A percentile compares a stretch with the other conserved stretches of the same genome.
phyloP scores from a whole-genome alignment of 169 alveolate species.

The Eimeria necatrix region DNA sequence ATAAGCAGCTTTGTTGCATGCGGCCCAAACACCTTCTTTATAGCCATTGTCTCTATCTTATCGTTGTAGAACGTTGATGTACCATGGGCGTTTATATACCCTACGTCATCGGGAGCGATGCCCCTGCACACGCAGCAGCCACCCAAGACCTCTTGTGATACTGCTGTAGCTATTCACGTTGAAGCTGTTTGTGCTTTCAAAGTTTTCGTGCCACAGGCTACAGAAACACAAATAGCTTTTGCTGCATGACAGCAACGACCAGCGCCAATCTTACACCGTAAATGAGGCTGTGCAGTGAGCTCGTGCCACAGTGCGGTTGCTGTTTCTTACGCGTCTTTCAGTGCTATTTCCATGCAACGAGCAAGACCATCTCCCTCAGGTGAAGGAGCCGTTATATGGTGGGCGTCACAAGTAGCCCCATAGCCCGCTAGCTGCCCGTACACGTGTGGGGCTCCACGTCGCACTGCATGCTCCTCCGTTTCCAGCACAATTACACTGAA shows the following conservation, averaged over 20 bases:
- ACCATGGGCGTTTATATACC: slow-evolving; percentile 88
- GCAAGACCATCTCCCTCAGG: slow-evolving; percentile 86
- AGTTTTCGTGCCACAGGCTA: too few relatives aligned
- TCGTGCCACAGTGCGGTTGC: background rate
- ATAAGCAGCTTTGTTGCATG: slow-evolving; percentile 85
- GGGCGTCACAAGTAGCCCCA: slow-evolving; percentile 87
- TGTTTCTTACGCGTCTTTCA: slow-evolving; percentile 80
- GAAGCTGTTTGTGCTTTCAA: background rate
- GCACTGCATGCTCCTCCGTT: slow-evolving; percentile 91
- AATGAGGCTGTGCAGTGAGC: too few relatives aligned
- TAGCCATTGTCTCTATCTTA: slow-evolving; percentile 85
- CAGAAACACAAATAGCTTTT: too few relatives aligned
- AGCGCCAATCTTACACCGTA: too few relatives aligned
- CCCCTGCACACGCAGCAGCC: slow-evolving; percentile 32
- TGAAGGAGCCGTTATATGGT: slow-evolving; percentile 88
- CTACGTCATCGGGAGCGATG: slow-evolving; percentile 82
- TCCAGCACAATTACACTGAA: slow-evolving; percentile 89
- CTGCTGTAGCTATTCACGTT: background rate
- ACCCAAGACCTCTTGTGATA: background rate
- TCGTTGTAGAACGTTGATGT: slow-evolving; percentile 88
- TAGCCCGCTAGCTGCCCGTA: slow-evolving; percentile 92
- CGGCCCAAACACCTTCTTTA: slow-evolving; percentile 84
- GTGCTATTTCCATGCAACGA: slow-evolving; percentile 81
- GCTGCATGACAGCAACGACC: too few relatives aligned
- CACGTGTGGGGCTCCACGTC: slow-evolving; percentile 90